A percentile compares a stretch with the other conserved stretches of the same genome.
Conservation (phyloP, 2,329 filamentous ascomycete genomes). For the Alternaria gansuensis region DNA sequence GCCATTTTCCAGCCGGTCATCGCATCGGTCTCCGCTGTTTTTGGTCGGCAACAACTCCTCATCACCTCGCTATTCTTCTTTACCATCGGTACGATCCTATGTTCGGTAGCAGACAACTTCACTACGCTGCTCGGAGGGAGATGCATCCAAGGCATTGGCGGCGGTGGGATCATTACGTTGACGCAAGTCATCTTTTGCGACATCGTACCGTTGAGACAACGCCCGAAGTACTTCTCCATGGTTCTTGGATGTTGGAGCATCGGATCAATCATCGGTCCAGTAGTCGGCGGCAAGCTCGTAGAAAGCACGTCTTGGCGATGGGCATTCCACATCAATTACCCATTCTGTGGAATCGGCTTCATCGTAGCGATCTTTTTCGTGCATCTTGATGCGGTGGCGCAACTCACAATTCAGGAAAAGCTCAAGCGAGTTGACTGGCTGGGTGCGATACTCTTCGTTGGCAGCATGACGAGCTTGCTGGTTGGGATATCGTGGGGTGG, state of each 20-base stretch:
- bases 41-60: slow-evolving; percentile 59
- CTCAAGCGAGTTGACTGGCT: slow-evolving; percentile 54
- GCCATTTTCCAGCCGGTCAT: slow-evolving; percentile 66
- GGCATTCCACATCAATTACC: slow-evolving; percentile 72
- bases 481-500: slow-evolving; percentile 58
- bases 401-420: slow-evolving; percentile 35
- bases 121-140: slow-evolving; percentile 48
- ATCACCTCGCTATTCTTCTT: slow-evolving; percentile 56
- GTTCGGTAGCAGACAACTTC: slow-evolving; percentile 50
- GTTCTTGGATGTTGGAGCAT: slow-evolving; percentile 60
- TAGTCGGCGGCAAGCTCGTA: slow-evolving; percentile 61
- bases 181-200: slow-evolving; percentile 58
- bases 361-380: slow-evolving; percentile 37
- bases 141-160: slow-evolving; percentile 52
- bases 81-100: slow-evolving; percentile 58
- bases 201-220: slow-evolving; percentile 54
- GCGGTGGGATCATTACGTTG: slow-evolving; percentile 54
- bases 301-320: slow-evolving; percentile 65
- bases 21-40: slow-evolving; percentile 56
- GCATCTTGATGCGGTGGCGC: slow-evolving; percentile 29
- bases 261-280: slow-evolving; percentile 62
- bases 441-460: slow-evolving; percentile 53
- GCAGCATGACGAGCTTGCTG: slow-evolving; percentile 52
- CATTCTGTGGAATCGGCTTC: slow-evolving; percentile 56
- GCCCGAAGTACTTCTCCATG: slow-evolving; percentile 55